Evolutionary conservation across 1,284 basidiomycete genomes (phyloP).

Genomic region (Ceratobasidium sp.): DNA sequence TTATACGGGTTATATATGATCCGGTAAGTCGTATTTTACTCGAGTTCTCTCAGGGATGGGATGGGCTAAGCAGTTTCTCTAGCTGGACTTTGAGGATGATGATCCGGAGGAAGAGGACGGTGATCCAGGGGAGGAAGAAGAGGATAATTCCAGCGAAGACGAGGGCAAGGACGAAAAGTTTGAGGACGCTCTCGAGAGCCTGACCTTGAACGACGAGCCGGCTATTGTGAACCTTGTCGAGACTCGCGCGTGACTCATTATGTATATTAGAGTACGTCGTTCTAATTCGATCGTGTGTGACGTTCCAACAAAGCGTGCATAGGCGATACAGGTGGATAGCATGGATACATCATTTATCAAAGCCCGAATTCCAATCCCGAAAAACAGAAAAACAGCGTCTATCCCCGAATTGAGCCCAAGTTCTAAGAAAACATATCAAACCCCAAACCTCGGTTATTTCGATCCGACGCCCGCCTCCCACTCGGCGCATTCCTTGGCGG

Average conservation of each 20-base stretch:
- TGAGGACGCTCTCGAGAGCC: slow-evolving; percentile 69
- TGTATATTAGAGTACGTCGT: slow-evolving; percentile 12
- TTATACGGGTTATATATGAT: slow-evolving; percentile 94
- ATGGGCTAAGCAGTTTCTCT: background rate
- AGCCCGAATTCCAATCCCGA: background rate
- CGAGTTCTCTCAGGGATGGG: too few relatives aligned
- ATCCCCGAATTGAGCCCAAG: background rate
- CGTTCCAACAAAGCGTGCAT: background rate
- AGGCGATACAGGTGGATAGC: slow-evolving; percentile 17
- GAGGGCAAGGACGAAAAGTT: slow-evolving; percentile 53
- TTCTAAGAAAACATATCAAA: background rate
- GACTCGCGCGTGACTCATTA: slow-evolving; percentile 32
- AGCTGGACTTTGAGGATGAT: slow-evolving; percentile 51
- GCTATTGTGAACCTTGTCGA: slow-evolving; percentile 26
- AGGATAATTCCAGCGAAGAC: slow-evolving; percentile 46
- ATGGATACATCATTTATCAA: slow-evolving; percentile 26
- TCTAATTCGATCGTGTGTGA: background rate
- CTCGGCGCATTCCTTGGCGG: slow-evolving; percentile 6
- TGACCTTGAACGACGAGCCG: slow-evolving; percentile 55
- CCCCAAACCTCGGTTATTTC: background rate
- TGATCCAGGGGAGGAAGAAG: slow-evolving; percentile 50
- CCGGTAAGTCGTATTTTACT: slow-evolving; percentile 66
- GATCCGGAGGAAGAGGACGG: slow-evolving; percentile 57
- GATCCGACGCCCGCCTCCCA: background rate
- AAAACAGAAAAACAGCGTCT: background rate